These are phyloP conservation scores for Sporothrix luriei DNA, from an alignment of 2,329 filamentous ascomycete species.

Conservation along the genomic window DNA sequence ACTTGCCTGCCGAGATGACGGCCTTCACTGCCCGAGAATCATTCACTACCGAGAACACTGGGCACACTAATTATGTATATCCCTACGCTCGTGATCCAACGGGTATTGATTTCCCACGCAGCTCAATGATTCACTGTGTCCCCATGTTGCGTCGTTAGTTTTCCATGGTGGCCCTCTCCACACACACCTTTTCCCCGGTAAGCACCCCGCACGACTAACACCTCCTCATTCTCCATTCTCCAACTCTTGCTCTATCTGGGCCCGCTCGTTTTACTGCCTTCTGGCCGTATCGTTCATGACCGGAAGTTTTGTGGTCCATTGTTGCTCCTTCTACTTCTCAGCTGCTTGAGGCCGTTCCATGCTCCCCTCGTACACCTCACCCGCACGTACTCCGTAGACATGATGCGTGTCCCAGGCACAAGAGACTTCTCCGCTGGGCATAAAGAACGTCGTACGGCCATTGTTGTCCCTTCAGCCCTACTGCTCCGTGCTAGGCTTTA, in stretches of 20 bases:
- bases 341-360: neutral
- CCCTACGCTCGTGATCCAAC: neutral
- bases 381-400: neutral
- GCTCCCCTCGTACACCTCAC: neutral
- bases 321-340: neutral
- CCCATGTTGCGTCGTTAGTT: neutral
- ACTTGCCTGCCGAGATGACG: no score
- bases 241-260: conserved; percentile 1
- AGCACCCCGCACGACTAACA: neutral
- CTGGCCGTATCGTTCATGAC: neutral
- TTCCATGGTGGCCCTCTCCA: conserved; percentile 4
- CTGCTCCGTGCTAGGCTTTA: conserved; percentile 13
- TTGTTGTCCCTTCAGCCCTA: neutral
- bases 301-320: neutral
- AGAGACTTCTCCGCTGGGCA: neutral
- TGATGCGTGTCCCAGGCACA: conserved; percentile 20
- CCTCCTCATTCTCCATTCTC: conserved; percentile 14
- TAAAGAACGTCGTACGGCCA: neutral
- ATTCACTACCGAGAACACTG: no score
- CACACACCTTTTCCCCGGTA: neutral
- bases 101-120: conserved; percentile 22
- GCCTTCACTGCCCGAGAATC: neutral
- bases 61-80: conserved; percentile 4
- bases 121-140: conserved; percentile 20
- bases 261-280: neutral